Percentiles rank a stretch among this genome's conserved stretches.
Evolutionary conservation across 2,329 filamentous ascomycete genomes (phyloP).

Genomic region (Diaporthe amygdali): DNA sequence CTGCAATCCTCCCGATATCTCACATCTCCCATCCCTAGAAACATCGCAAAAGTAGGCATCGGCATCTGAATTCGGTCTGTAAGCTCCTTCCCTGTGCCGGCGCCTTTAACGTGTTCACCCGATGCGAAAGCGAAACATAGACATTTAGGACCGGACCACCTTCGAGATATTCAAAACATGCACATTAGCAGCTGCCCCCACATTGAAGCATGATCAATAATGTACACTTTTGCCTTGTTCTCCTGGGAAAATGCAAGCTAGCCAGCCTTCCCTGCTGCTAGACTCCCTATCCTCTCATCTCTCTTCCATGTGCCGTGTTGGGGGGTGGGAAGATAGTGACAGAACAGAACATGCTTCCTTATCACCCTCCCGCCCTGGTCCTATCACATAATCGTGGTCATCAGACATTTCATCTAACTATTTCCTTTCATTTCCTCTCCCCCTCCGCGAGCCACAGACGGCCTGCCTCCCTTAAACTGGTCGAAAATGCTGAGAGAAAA

Average conservation of each 20-base stretch:
- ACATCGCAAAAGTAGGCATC: no score
- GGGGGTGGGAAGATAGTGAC: neutral
- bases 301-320: neutral
- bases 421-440: neutral
- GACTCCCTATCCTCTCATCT: neutral
- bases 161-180: conserved; percentile 18
- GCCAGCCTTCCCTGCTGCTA: neutral
- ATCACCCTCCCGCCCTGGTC: neutral
- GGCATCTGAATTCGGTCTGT: no score
- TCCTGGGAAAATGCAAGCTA: neutral
- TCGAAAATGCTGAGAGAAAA: conserved; percentile 6
- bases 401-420: conserved; percentile 14
- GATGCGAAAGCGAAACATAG: neutral
- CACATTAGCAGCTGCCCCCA: conserved; percentile 18
- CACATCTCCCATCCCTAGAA: no score
- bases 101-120: no score
- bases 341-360: neutral
- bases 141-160: neutral
- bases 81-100: no score
- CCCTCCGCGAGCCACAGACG: neutral
- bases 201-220: neutral
- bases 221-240: conserved; percentile 11
- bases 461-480: neutral
- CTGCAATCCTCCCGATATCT: no score
- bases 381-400: conserved; percentile 17